phyloP scores from a whole-genome alignment of 2,329 filamentous ascomycete genomes.

The Aspergillus sp. region DNA sequence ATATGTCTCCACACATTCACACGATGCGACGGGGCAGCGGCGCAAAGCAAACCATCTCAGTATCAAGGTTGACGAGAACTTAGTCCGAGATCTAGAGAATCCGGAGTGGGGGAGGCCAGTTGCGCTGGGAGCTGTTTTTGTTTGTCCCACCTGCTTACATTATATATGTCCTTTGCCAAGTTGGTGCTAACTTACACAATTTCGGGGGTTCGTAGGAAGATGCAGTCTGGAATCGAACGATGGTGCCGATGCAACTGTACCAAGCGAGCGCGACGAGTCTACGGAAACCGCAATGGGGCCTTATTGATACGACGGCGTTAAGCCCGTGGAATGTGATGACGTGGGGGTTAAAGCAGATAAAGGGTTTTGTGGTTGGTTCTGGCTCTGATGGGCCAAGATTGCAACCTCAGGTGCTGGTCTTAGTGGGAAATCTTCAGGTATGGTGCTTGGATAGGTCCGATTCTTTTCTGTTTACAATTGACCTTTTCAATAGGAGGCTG shows the following conservation, averaged over 20 bases:
- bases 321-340: slow-evolving; percentile 68
- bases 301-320: slow-evolving; percentile 41
- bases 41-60: slow-evolving; percentile 49
- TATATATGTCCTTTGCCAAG: background rate
- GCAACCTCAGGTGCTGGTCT: slow-evolving; percentile 45
- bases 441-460: background rate
- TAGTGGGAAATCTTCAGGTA: slow-evolving; percentile 60
- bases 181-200: background rate
- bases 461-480: background rate
- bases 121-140: slow-evolving; percentile 74
- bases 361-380: slow-evolving; percentile 53
- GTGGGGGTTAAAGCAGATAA: slow-evolving; percentile 74
- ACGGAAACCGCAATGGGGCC: slow-evolving; percentile 67
- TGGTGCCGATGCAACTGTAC: slow-evolving; percentile 73
- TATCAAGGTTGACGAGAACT: slow-evolving; percentile 57
- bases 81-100: slow-evolving; percentile 71
- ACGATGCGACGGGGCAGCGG: slow-evolving; percentile 5
- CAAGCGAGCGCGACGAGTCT: slow-evolving; percentile 65
- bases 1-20: slow-evolving; percentile 45
- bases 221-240: slow-evolving; percentile 65
- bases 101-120: slow-evolving; percentile 79
- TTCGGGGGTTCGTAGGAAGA: slow-evolving; percentile 54
- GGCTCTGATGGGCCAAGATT: slow-evolving; percentile 35
- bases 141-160: slow-evolving; percentile 30
- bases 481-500: slow-evolving; percentile 45